Evolutionary conservation across 1,284 basidiomycete species (phyloP), one percentile per base, ranked within the genome.

Genomic region (Boletellus sp.): DNA sequence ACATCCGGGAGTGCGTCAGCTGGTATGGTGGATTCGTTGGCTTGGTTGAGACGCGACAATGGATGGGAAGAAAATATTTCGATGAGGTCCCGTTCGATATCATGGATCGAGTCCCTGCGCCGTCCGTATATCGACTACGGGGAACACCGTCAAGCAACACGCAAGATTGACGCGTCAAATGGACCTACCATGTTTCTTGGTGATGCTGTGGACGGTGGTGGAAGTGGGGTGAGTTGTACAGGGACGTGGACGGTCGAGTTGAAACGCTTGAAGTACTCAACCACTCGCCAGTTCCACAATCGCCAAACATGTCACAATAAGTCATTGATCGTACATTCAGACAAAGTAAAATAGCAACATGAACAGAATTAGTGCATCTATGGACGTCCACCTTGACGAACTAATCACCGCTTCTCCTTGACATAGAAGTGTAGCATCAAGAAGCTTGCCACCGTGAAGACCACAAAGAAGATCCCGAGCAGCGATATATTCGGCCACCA

Each of bases 401-500:
- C 32, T 18, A 12, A 22, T 70, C 68, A 97, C 64, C 94, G 82
- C 71, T 85, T 85, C 76, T 97, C 94, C 71, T 90, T 91, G 49
- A 97, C 94, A 63, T 88, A 92, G 66, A 87, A 82, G 62, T 96
- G 90, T 19, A 97, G 74, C 33, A 85, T 85, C 44, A 93, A 60
- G 69, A 83, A 97, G 65, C 91, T 93, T 19, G 78, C 73, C 5
- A 81, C 62, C 4, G 87, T 90, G 70, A 93, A 93, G 2, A 76
- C 70, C 32, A 80, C 84, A 61, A 96, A 93, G 73, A 93, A 93
- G 46, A 93, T 90, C 7, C 78, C 84, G 5, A 97, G 77, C 0
- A 94, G 72, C 1, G 85, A 78, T 44, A 93, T 87, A 67, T 97
- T 93, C 0, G 93, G 93, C 89, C 89, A 96, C 93, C 93, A 97